Evolutionary conservation across 192 early-diverging fungal species (phyloP), one percentile per base, ranked within the genome.

Genomic region (Paraglomus occultum): DNA sequence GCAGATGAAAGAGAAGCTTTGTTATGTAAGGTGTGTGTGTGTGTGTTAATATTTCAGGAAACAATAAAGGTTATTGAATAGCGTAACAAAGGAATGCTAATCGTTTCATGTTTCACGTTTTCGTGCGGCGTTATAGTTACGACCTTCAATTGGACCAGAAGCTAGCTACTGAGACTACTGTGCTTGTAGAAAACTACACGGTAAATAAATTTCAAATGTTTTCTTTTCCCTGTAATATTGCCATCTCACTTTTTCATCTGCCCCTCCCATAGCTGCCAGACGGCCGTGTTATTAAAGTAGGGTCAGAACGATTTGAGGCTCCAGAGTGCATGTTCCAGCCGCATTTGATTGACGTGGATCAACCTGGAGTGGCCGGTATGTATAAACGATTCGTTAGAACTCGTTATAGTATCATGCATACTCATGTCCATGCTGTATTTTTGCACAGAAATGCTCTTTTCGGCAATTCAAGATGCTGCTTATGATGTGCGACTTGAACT

Each of bases 321-420:
- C 96, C 97, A 44, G 97, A 99, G 76, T 95, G 94, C 64, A 82
- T 99, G 77, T 98, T 99, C 92, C 94, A 97, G 69, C 97, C 97
- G 47, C 90, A 95, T 74, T 88, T 99, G 57, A 89, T 99, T 53
- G 95, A 98, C 76, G 89, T 95, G 51, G 97, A 99, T 74, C 86
- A 91, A 10, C 82, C 88, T 6, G 97, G 97, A 49, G 87, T 99
- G 55, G 95, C 94, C 40, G 91, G 92, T 93, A 87, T 50, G 38
- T 23, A 39, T 9, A 44, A 47, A 60, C 23, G 15, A 50, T 63
- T 5, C 18, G 48, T 42, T 17, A 22, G 70, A 20, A 61, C 49
- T 51, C 12, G 44, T 44, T 48, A 14, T 39, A 23, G n/a, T 58
- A 9, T 8, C 22, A 40, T 12, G 38, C 8, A 53, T 68, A 9